phyloP scores from a whole-genome alignment of 148 eudicot genomes.

The Spergularia bocconei region DNA sequence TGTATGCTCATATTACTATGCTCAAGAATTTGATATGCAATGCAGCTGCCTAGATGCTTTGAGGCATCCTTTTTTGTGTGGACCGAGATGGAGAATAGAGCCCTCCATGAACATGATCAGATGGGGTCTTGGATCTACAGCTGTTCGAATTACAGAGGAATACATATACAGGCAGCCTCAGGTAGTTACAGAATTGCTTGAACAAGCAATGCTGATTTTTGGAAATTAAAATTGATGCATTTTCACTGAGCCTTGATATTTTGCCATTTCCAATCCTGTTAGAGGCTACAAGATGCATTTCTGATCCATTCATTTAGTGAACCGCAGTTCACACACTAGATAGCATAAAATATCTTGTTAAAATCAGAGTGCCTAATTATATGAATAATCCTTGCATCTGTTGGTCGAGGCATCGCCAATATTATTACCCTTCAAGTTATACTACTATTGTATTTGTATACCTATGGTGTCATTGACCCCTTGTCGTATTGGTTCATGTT shows the following conservation, averaged over 20 bases:
- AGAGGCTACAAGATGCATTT: background rate
- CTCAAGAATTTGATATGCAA: slow-evolving; percentile 11
- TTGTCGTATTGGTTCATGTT: slow-evolving; percentile 23
- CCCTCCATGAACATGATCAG: slow-evolving; percentile 84
- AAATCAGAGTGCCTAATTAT: too few relatives aligned
- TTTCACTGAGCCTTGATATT: background rate
- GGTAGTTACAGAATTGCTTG: slow-evolving; percentile 35
- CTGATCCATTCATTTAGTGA: too few relatives aligned
- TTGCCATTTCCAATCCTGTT: background rate
- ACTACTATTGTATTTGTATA: background rate
- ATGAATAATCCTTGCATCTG: too few relatives aligned
- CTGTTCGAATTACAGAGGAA: slow-evolving; percentile 91
- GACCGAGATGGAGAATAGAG: slow-evolving; percentile 88
- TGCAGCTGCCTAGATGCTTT: slow-evolving; percentile 87
- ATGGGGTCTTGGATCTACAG: slow-evolving; percentile 97
- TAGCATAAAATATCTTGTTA: too few relatives aligned
- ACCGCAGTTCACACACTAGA: too few relatives aligned
- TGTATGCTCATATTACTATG: background rate
- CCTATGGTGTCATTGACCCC: background rate
- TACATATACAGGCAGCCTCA: slow-evolving; percentile 81
- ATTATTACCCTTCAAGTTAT: background rate
- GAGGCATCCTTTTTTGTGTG: slow-evolving; percentile 95
- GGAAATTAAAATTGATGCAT: background rate
- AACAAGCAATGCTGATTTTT: background rate
- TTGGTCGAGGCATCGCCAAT: background rate